Percentiles rank a stretch among this genome's conserved stretches.
phyloP scores from a whole-genome alignment of 2,329 filamentous ascomycete genomes.

The Aspergillus eucalypticola region DNA sequence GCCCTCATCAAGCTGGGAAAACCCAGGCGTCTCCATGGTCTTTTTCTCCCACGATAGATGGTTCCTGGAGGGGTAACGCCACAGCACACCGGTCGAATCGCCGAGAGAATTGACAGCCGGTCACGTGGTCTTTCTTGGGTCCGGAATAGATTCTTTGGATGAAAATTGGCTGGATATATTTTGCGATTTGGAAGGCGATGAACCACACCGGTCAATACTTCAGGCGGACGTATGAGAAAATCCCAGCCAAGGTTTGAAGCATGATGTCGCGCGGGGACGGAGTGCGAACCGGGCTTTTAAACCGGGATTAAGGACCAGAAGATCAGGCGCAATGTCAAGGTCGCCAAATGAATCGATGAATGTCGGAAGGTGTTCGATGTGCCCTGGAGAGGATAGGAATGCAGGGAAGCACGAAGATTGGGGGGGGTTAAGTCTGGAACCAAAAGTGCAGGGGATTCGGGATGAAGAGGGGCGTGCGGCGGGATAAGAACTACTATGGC shows the following conservation, averaged over 20 bases:
- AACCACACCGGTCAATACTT: not conserved
- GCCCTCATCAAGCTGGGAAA: conserved; percentile 12
- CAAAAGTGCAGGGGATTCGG: no score
- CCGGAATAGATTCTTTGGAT: not conserved
- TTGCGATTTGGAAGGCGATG: not conserved
- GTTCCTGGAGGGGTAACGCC: not conserved
- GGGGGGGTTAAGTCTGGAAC: no score
- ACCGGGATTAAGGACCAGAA: not conserved
- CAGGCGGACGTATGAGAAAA: not conserved
- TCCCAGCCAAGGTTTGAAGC: not conserved
- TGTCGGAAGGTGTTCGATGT: no score
- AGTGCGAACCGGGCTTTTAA: not conserved
- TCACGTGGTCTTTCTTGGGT: not conserved
- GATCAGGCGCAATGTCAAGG: not conserved
- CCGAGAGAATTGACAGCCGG: not conserved
- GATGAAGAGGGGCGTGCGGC: no score
- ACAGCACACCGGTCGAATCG: not conserved
- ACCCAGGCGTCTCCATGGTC: conserved; percentile 14
- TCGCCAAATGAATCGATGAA: not conserved
- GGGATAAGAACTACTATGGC: no score
- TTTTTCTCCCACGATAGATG: not conserved
- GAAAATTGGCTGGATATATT: no score
- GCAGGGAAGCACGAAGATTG: no score
- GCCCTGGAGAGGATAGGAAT: no score
- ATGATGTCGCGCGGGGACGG: not conserved